These are phyloP conservation scores for Curvularia sp. DNA, from an alignment of 2,329 filamentous ascomycete species.

Conservation along the genomic window DNA sequence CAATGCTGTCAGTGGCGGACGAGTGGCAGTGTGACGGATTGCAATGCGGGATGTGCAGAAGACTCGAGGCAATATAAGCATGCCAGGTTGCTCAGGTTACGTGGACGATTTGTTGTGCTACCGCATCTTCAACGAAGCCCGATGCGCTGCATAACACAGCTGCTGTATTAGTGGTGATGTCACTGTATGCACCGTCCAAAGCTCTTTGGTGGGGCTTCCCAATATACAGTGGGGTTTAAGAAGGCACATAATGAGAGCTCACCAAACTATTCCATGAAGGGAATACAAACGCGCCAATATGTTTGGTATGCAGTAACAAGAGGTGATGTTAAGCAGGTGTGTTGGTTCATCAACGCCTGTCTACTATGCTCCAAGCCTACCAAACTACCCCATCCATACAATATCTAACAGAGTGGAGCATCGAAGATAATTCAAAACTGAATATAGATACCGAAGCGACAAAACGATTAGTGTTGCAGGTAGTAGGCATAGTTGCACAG, in stretches of 20 bases:
- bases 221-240: conserved; percentile 1
- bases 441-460: neutral
- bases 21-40: neutral
- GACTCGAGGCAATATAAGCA: conserved; percentile 17
- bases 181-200: conserved; percentile 18
- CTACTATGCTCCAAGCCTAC: neutral
- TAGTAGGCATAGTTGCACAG: neutral
- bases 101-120: neutral
- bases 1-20: conserved; percentile 14
- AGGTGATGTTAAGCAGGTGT: neutral
- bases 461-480: neutral
- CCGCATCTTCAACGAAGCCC: conserved; percentile 3
- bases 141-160: conserved; percentile 10
- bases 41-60: conserved; percentile 10
- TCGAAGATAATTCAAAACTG: neutral
- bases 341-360: neutral
- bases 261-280: neutral
- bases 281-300: neutral
- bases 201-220: conserved; percentile 11
- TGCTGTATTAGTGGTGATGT: conserved; percentile 27
- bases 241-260: neutral
- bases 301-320: neutral
- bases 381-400: neutral
- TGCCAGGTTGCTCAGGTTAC: conserved; percentile 7
- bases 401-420: neutral